Evolutionary conservation across 805 yeast species (phyloP).

Genomic region (Zygosaccharomyces rouxii): DNA sequence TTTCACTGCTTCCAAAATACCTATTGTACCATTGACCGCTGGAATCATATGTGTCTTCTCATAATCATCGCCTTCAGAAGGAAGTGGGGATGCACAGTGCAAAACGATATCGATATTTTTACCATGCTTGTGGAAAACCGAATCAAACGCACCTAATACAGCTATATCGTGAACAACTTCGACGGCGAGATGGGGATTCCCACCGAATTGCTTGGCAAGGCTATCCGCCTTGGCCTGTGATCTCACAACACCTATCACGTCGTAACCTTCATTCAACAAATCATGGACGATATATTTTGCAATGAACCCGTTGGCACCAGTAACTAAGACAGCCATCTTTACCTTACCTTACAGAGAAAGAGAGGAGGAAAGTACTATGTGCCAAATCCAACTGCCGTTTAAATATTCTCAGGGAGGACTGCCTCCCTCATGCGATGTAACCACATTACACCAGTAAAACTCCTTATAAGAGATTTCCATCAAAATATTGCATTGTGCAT

Average conservation of each 20-base stretch:
- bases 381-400: too few species aligned
- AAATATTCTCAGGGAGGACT: too few species aligned
- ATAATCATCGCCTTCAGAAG: slow-evolving; percentile 34
- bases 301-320: slow-evolving; percentile 53
- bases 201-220: slow-evolving; percentile 32
- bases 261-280: slow-evolving; percentile 37
- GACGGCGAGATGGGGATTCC: slow-evolving; percentile 25
- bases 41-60: slow-evolving; percentile 49
- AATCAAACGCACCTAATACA: slow-evolving; percentile 42
- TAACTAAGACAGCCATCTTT: slow-evolving; percentile 38
- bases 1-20: neutral
- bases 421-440: too few species aligned
- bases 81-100: slow-evolving; percentile 50
- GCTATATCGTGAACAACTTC: slow-evolving; percentile 38
- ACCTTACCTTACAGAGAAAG: neutral
- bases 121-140: slow-evolving; percentile 37
- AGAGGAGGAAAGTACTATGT: too few species aligned
- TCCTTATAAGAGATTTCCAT: too few species aligned
- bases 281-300: slow-evolving; percentile 46
- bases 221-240: slow-evolving; percentile 41
- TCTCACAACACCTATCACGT: slow-evolving; percentile 51
- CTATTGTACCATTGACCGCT: neutral
- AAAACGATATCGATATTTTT: slow-evolving; percentile 41
- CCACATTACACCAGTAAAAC: too few species aligned
- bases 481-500: too few species aligned